These are phyloP conservation scores for Penicillium verrucosum DNA, from an alignment of 2,329 filamentous ascomycete species.

Conservation along the genomic window DNA sequence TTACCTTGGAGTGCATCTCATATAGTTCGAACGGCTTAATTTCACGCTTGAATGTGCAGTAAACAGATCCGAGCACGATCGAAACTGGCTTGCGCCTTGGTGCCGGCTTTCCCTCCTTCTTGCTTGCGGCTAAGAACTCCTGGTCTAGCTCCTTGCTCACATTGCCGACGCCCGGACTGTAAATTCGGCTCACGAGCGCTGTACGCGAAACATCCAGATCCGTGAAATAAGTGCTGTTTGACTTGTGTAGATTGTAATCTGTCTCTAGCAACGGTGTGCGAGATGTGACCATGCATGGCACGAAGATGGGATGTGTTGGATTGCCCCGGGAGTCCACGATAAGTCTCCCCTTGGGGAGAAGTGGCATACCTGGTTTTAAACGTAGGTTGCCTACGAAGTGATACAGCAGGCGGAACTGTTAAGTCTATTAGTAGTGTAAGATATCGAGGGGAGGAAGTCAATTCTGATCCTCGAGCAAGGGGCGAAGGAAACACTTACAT, in stretches of 20 bases:
- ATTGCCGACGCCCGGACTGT: constrained; percentile 56
- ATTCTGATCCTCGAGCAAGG: not conserved
- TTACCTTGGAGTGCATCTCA: constrained; percentile 69
- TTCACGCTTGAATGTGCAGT: constrained; percentile 70
- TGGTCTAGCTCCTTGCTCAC: constrained; percentile 53
- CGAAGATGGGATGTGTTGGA: constrained; percentile 64
- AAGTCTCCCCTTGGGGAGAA: constrained; percentile 39
- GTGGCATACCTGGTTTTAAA: constrained; percentile 48
- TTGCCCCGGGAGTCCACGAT: constrained; percentile 33
- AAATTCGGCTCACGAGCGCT: constrained; percentile 70
- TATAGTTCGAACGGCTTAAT: constrained; percentile 66
- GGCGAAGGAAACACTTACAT: constrained; percentile 31
- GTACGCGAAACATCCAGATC: constrained; percentile 82
- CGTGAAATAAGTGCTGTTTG: constrained; percentile 80
- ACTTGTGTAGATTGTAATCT: constrained; percentile 83
- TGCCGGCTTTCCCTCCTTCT: constrained; percentile 53
- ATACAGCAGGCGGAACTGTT: constrained; percentile 58
- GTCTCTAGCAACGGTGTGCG: constrained; percentile 71
- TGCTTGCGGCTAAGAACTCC: constrained; percentile 48
- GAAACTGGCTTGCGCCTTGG: constrained; percentile 51
- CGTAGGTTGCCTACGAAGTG: constrained; percentile 56
- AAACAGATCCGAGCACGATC: constrained; percentile 69
- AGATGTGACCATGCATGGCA: constrained; percentile 64
- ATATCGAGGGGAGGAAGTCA: not conserved
- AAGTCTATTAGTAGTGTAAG: constrained; percentile 11